Evolutionary conservation across 257 asterid genomes (phyloP).

Genomic region (Solanum clarkiae): DNA sequence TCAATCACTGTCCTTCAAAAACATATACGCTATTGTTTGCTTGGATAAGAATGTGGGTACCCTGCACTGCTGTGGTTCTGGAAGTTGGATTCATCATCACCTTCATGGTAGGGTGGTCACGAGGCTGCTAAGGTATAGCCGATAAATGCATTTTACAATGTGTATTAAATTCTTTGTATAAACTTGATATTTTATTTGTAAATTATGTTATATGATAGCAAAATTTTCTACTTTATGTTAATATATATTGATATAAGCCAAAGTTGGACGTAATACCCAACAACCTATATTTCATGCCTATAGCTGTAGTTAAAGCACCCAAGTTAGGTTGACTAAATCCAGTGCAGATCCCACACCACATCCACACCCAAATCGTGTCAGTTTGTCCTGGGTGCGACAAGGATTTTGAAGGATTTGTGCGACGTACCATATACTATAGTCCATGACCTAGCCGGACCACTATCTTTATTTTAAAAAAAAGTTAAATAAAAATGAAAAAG

Average conservation of each 20-base stretch:
- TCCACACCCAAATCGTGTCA: background rate
- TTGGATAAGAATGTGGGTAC: background rate
- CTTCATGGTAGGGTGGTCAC: background rate
- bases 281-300: background rate
- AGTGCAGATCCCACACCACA: background rate
- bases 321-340: background rate
- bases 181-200: background rate
- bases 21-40: background rate
- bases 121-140: background rate
- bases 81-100: background rate
- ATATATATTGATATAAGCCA: background rate
- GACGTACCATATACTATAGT: background rate
- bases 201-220: too few species aligned
- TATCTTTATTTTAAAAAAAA: background rate
- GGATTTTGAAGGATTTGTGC: background rate
- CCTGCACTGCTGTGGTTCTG: background rate
- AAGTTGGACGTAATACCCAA: background rate
- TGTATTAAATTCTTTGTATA: background rate
- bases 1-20: background rate
- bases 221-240: background rate
- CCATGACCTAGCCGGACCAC: background rate
- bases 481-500: background rate
- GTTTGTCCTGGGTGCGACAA: background rate
- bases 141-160: background rate
- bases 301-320: background rate